Evolutionary conservation across 2,329 filamentous ascomycete genomes (phyloP), one percentile per base, ranked within the genome.

Genomic region (Colletotrichum tropicicola): DNA sequence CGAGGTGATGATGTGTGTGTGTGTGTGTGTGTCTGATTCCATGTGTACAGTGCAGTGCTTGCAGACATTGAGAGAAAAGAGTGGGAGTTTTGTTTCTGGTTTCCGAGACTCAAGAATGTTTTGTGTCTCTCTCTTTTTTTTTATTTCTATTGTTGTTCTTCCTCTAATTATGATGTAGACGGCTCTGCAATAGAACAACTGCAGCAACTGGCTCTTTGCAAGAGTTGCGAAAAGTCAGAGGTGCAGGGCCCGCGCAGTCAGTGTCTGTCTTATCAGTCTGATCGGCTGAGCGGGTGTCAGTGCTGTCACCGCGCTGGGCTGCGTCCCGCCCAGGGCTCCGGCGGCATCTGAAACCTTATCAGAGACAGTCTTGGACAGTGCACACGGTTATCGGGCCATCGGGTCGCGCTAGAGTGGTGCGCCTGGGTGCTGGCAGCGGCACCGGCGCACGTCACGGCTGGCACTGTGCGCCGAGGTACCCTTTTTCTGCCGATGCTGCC

Each of bases 191-290:
- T n/a, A n/a, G n/a, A n/a, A n/a, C n/a, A n/a, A n/a, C n/a, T n/a
- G n/a, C n/a, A n/a, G n/a, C n/a, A n/a, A n/a, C n/a, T n/a, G n/a
- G n/a, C n/a, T n/a, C n/a, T n/a, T n/a, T 30, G 15, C 0, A 21
- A 17, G 27, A 30, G 28, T 49, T 54, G 61, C 35, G n/a, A 37
- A 60, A 65, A 65, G 41, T 25, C 56, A 44, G 56, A 65, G 61
- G 61, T 65, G 56, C 56, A 44, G 60, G 48, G 48, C 35, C 41
- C 45, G 32, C 43, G 41, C 21, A 23, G n/a, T 32, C 32, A 35
- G 30, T 30, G 15, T 49, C 21, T n/a, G 59, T 64, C 56, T 59
- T 59, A 53, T 53, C 59, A 30, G 41, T 43, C 32, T 21, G 10
- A 56, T 32, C 19, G 17, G 17, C 32, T 30, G 25, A 41, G 35